Conservation (phyloP, 306 rosid genomes). For the Castanopsis chinensis region DNA sequence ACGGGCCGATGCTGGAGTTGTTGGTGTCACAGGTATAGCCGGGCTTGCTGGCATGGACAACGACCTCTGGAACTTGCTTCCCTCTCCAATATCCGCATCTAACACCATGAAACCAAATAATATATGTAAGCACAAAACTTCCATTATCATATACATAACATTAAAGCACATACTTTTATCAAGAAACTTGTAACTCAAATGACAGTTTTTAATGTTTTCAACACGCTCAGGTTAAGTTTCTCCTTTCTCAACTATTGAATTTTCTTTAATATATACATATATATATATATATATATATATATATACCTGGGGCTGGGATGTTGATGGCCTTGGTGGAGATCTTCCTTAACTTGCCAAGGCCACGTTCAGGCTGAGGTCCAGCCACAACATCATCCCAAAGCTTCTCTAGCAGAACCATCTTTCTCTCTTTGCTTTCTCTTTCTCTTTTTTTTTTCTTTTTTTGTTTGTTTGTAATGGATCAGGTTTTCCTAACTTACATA, state of each 20-base stretch:
- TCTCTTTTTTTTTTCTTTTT: neutral
- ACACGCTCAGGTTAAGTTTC: too few relatives aligned
- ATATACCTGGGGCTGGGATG: conserved; percentile 30
- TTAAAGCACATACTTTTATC: too few relatives aligned
- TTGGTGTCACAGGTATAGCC: conserved; percentile 52
- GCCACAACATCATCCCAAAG: conserved; percentile 86
- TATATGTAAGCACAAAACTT: neutral
- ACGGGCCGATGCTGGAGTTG: conserved; percentile 50
- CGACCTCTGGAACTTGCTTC: conserved; percentile 38
- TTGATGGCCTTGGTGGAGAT: conserved; percentile 42
- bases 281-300: neutral
- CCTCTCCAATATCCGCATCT: conserved; percentile 38
- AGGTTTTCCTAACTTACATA: neutral
- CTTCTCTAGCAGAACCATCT: conserved; percentile 75
- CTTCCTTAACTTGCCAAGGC: conserved; percentile 73
- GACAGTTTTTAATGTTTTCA: too few relatives aligned
- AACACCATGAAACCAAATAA: neutral
- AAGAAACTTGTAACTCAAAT: too few relatives aligned
- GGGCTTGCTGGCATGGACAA: conserved; percentile 55
- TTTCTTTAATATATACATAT: neutral
- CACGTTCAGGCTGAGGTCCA: conserved; percentile 86
- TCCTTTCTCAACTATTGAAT: too few relatives aligned
- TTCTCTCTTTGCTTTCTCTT: neutral
- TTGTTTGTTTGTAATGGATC: too few relatives aligned
- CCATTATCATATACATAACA: neutral